Percentiles rank a stretch among this genome's conserved stretches.
Evolutionary conservation across 805 yeast genomes (phyloP).

Genomic region (Starmera amethionina): DNA sequence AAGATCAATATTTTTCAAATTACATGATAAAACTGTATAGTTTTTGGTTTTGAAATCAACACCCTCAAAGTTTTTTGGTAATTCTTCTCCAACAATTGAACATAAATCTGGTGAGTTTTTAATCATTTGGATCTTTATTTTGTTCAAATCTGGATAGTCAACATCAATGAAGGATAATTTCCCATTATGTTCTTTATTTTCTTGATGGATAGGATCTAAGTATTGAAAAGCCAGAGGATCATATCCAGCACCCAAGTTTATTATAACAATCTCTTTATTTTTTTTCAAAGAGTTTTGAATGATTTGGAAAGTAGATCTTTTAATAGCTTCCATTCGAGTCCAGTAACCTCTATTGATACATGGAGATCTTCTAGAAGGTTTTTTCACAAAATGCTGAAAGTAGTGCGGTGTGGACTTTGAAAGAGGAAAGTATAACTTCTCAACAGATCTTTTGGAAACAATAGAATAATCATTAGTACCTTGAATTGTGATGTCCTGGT

Average conservation of each 20-base stretch:
- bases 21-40: constrained; percentile 59
- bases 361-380: constrained; percentile 62
- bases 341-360: constrained; percentile 79
- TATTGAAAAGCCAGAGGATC: constrained; percentile 51
- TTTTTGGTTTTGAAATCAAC: constrained; percentile 27
- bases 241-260: constrained; percentile 77
- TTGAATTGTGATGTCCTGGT: constrained; percentile 63
- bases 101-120: constrained; percentile 34
- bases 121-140: constrained; percentile 45
- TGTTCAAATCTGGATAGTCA: constrained; percentile 64
- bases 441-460: constrained; percentile 76
- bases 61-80: constrained; percentile 9
- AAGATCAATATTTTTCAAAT: constrained; percentile 37
- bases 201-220: constrained; percentile 23
- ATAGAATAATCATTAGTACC: constrained; percentile 80
- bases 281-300: constrained; percentile 18
- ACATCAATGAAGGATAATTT: constrained; percentile 50
- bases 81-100: constrained; percentile 30
- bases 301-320: constrained; percentile 40
- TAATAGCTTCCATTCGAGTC: constrained; percentile 66
- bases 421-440: constrained; percentile 38
- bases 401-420: constrained; percentile 25
- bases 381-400: constrained; percentile 59
- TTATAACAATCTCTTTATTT: constrained; percentile 28
- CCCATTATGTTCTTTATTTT: constrained; percentile 20